Base-by-base conservation (phyloP, 2,329 filamentous ascomycete species). In the Penicillium sp. region DNA sequence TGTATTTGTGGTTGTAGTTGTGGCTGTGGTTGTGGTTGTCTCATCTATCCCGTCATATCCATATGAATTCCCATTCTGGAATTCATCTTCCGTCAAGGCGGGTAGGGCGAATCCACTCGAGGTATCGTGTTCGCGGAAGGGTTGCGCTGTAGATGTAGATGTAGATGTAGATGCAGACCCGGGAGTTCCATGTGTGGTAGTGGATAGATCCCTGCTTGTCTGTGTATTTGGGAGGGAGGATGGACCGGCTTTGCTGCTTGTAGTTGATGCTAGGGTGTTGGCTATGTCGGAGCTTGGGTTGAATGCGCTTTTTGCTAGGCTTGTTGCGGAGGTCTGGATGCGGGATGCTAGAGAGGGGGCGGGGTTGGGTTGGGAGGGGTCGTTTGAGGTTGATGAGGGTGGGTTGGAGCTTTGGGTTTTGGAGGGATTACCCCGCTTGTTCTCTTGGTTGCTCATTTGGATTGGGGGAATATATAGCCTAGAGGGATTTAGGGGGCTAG, bases 321-420 rank as follows among this genome's bases (percentile, higher is more conserved):
- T 62, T n/a, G 61, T 63, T 49, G 74, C 74, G 17, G 74, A 77
- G 55, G 67, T 63, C 56, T 70, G 66, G 53, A 69, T 61, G 48
- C 63, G 63, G 44, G 37, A 49, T 48, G 68, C 52, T 11, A 74
- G 53, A 8, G 68, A 70, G n/a, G 58, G 12, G 28, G 37, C 5
- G 38, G 35, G 10, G 26, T n/a, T 35, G 19, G 45, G 6, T 17
- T 19, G 17, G 38, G 30, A 16, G 26, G 31, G 46, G 26, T n/a
- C 31, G 33, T 4, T 31, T 41, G 53, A 37, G 33, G 52, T 25
- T 26, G 46, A 36, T 36, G 37, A 22, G 28, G 43, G 8, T 19
- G n/a, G n/a, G n/a, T 41, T 41, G 40, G 22, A 33, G n/a, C 6
- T 38, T 33, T 36, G 25, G 25, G 40, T 19, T 31, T 37, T 30